Base-by-base conservation (phyloP, 176 grass and related monocot species). In the Musa acuminata region DNA sequence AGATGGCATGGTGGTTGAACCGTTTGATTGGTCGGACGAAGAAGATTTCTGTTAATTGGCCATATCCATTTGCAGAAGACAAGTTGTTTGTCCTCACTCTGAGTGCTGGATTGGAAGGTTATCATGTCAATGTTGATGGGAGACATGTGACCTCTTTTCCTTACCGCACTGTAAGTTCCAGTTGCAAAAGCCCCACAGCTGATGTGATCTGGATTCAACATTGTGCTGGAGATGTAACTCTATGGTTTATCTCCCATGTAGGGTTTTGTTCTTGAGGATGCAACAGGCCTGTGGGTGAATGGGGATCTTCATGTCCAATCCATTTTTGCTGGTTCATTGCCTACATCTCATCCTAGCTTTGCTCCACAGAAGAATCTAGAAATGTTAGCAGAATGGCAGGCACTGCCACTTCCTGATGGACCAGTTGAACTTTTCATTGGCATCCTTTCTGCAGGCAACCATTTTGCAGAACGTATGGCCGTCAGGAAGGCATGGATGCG, bases 401-500 rank as follows among this genome's bases (percentile, higher is more conserved):
- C 84, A 49, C 81, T 78, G 35, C 81, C 83, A 62, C 79, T 92
- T 20, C 75, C 83, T 25, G 81, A 86, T 50, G 78, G 83, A 21
- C 85, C 87, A 35, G 80, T 89, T 77, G 92, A 96, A 21, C 75
- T 92, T 82, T 96, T 96, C 59, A 72, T 96, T 23, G 92, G 92
- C 3, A 89, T 96, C 77, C 76, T 92, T 71, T 96, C 92, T 59
- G 88, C 85, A n/a, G 85, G 78, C 58, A 92, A 89, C 24, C 92
- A 96, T 86, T 96, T 96, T 85, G 89, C 83, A 69, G 83, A 92
- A 68, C 82, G 84, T 50, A 96, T 92, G 89, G 85, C 80, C 20
- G 83, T 96, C 24, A 85, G 92, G 72, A 96, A 89, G 85, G 89
- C 89, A 72, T 96, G 92, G 92, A 92, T 92, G 85, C 85, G 83